Conservation (phyloP, 176 grass and related monocot species). For the Musa acuminata region DNA sequence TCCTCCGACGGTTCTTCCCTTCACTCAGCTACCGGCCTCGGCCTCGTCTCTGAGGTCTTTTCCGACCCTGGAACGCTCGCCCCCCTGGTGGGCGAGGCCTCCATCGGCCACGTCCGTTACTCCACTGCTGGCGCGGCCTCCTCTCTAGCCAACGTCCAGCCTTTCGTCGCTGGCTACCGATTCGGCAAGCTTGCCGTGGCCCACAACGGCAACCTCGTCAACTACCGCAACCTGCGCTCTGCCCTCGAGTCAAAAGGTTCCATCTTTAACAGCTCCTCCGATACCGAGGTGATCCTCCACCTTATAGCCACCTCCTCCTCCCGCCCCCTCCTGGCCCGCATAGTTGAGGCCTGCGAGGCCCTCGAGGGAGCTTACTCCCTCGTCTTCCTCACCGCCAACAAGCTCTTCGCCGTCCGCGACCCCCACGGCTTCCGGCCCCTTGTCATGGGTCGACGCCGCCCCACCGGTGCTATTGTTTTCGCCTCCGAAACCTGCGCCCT, state of each 20-base stretch:
- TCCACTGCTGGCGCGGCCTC: slow-evolving; percentile 52
- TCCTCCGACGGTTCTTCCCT: slow-evolving; percentile 29
- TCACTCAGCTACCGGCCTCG: slow-evolving; percentile 48
- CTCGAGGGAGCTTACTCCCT: slow-evolving; percentile 74
- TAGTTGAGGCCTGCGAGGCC: slow-evolving; percentile 64
- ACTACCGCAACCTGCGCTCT: slow-evolving; percentile 49
- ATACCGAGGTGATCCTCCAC: slow-evolving; percentile 92
- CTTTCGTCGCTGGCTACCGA: slow-evolving; percentile 70
- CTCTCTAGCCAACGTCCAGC: slow-evolving; percentile 61
- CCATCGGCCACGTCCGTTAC: slow-evolving; percentile 77
- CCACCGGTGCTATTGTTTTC: slow-evolving; percentile 70
- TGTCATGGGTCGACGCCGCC: slow-evolving; percentile 50
- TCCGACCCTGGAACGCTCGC: slow-evolving; percentile 30
- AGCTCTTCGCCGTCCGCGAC: slow-evolving; percentile 75
- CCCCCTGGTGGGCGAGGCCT: slow-evolving; percentile 38
- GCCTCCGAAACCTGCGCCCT: slow-evolving; percentile 84
- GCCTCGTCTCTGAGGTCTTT: slow-evolving; percentile 76
- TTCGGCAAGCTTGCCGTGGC: slow-evolving; percentile 69
- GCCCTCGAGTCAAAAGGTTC: slow-evolving; percentile 62
- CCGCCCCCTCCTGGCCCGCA: slow-evolving; percentile 63
- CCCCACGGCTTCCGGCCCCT: slow-evolving; percentile 73
- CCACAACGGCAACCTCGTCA: slow-evolving; percentile 81
- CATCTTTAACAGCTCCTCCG: slow-evolving; percentile 83
- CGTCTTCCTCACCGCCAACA: slow-evolving; percentile 65
- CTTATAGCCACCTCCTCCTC: slow-evolving; percentile 76